phyloP scores from a whole-genome alignment of 768 basidiomycete species.

The Lenzites betulinus region DNA sequence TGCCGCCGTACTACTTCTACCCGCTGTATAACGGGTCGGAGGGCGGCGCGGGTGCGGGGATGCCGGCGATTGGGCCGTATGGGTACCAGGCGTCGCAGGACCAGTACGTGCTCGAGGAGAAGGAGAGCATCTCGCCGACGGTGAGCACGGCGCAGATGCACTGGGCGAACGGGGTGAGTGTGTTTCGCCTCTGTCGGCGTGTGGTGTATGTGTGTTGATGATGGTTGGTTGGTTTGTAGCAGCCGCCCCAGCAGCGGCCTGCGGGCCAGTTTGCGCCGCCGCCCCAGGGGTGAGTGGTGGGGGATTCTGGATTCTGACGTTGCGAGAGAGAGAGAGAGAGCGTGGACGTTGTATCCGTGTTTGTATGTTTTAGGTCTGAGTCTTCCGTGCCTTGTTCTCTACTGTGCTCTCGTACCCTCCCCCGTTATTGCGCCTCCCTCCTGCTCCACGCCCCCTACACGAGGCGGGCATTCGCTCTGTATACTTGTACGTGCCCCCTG shows the following conservation, averaged over 20 bases:
- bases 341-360: slow-evolving; percentile 4
- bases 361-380: slow-evolving; percentile 12
- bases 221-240: neutral
- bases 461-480: neutral
- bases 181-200: neutral
- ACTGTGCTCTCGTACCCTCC: neutral
- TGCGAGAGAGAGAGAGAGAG: no score
- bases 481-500: neutral
- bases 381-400: neutral
- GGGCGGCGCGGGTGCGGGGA: slow-evolving; percentile 21
- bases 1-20: slow-evolving; percentile 72
- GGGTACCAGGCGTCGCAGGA: slow-evolving; percentile 60
- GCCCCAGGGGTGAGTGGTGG: neutral
- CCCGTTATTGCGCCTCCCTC: neutral
- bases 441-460: neutral
- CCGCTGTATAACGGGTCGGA: slow-evolving; percentile 69
- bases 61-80: slow-evolving; percentile 43
- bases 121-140: slow-evolving; percentile 36
- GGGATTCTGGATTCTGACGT: neutral
- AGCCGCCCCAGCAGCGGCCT: neutral
- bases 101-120: slow-evolving; percentile 71
- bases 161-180: slow-evolving; percentile 17
- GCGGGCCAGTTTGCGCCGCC: neutral
- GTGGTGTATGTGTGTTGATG: neutral
- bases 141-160: slow-evolving; percentile 32